Base-by-base conservation (phyloP, 1,284 basidiomycete genomes). In the Cryptococcus sp. region DNA sequence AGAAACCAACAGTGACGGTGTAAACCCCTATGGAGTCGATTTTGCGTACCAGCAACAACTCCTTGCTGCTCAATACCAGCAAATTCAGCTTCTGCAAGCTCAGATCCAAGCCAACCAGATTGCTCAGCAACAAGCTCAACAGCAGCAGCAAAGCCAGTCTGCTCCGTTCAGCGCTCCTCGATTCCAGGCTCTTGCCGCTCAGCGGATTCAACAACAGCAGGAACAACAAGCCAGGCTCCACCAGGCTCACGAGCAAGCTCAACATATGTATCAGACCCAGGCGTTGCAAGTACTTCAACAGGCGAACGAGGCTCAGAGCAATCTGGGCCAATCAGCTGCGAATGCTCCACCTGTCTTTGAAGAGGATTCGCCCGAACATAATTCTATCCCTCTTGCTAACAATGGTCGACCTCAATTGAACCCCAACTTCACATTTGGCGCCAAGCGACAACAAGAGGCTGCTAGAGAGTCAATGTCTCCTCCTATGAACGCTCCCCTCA, bases 361-460 rank as follows among this genome's bases (percentile, higher is more conserved):
- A 52, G 72, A 70, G 52, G 70, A 70, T 36, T 68, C 66, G 22
- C 66, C 67, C 2, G 70, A 70, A 52, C 54, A 62, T 16, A 34
- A 54, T 32, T 56, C 53, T 39, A 50, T 52, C 23, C 49, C 59
- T 14, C 48, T 87, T 39, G 86, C 87, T n/a, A 85, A 87, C 4
- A 82, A 85, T 28, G 87, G 89, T 39, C 84, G 90, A 53, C 90
- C 90, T 28, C 89, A 92, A 69, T 83, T 94, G 48, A 89, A 89
- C 16, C 91, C 90, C 11, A 79, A 80, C 39, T 93, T 93, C 76
- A 88, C 86, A 78, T 93, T 93, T 70, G 91, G 90, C 47, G 82
- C 83, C 4, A 76, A 78, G 49, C 83, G 60, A 83, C 64, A 63
- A 48, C 58, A 60, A 43, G 46, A 40, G 7, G 40, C 48, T 25